Base-by-base conservation (phyloP, 2,329 filamentous ascomycete species). In the Colletotrichum gloeosporioides region DNA sequence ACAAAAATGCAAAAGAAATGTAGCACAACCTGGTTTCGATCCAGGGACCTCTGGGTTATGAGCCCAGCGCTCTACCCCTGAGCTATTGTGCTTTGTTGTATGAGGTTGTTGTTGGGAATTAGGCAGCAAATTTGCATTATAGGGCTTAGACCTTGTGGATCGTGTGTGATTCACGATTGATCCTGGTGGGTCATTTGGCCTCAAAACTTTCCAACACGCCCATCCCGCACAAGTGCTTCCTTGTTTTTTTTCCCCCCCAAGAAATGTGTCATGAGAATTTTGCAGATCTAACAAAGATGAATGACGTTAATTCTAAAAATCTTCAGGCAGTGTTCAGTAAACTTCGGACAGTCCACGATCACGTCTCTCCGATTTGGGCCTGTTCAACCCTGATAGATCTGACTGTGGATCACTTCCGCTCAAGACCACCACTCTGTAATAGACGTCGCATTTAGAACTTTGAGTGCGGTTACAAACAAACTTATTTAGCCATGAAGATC, bases 51-150 rank as follows among this genome's bases (percentile, higher is more conserved):
- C 71, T 73, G 71, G 71, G 71, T 73, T 73, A 73, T 73, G 71
- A 73, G 71, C 71, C 71, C 71, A 73, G 71, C 71, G 71, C 71
- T 73, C 71, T 73, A 71, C 71, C 71, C 71, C 71, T 74, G 71
- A 74, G 71, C 71, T 74, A 74, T 71, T 71, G 71, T 74, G 71
- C 71, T 74, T 74, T 74, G n/a, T 49, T 53, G 44, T 22, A 22
- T 22, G 10, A 6, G 10, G 10, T 22, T 53, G 10, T 22, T 22
- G 44, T 22, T 53, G 6, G 8, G 7, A 1, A 12, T 1, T 2
- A 0, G 0, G 4, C 4, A 7, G n/a, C 10, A 22, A 53, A 22
- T 53, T 53, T 53, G 44, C n/a, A 22, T 2, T 2, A 53, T 53
- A 53, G 44, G n/a, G 44, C 44, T 53, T 53, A 53, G 44, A 53